phyloP scores from a whole-genome alignment of 2,329 filamentous ascomycete species.

The Akanthomyces dipterigenus region DNA sequence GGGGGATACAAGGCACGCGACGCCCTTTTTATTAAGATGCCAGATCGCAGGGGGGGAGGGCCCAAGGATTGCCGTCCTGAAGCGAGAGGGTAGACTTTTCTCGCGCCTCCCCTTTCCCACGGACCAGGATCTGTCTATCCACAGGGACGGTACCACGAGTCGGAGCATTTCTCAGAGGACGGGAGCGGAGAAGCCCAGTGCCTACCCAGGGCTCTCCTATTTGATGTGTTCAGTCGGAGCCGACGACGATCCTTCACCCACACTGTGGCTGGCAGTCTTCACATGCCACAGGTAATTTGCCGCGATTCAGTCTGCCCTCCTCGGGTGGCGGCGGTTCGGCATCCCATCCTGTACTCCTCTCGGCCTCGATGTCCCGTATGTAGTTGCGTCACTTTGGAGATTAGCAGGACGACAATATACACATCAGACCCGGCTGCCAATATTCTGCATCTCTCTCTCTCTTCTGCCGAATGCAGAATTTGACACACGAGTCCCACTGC shows the following conservation, averaged over 20 bases:
- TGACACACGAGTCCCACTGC: not conserved
- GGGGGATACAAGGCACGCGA: not conserved
- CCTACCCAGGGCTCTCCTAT: not conserved
- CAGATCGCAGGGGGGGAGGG: not conserved
- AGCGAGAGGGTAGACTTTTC: not conserved
- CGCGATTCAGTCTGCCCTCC: not conserved
- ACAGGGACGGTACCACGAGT: not conserved
- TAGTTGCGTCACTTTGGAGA: not conserved
- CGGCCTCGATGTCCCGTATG: not conserved
- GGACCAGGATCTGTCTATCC: not conserved
- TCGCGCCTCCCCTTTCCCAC: not conserved
- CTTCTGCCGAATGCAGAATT: not conserved
- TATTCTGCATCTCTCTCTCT: not conserved
- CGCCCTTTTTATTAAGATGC: slow-evolving; percentile 1
- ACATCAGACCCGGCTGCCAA: not conserved
- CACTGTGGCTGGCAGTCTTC: not conserved
- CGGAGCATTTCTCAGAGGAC: not conserved
- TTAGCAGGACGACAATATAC: not conserved
- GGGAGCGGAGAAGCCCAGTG: not conserved
- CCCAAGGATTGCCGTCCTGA: no score
- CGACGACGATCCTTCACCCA: not conserved
- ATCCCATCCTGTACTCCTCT: not conserved
- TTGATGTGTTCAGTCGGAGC: not conserved
- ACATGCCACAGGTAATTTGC: not conserved
- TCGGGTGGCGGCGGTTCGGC: not conserved